These are phyloP conservation scores for Mallotus repandus DNA, from an alignment of 441 rosid genomes.

Conservation along the genomic window DNA sequence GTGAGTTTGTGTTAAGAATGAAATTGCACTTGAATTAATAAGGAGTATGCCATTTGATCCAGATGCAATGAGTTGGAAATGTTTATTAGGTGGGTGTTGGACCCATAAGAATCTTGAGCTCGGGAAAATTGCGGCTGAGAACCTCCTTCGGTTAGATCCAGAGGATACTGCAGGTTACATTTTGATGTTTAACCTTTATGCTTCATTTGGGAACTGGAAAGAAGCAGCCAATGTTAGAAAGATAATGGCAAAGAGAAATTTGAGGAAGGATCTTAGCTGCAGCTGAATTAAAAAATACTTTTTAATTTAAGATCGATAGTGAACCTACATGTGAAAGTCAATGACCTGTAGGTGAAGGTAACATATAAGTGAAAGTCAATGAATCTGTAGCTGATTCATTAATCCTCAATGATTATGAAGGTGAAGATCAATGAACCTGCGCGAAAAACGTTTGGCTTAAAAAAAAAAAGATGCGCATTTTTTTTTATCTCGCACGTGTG, in stretches of 20 bases:
- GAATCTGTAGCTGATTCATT: too few relatives aligned
- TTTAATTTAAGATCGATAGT: too few relatives aligned
- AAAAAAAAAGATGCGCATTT: too few relatives aligned
- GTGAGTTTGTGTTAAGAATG: neutral
- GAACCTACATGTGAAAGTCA: neutral
- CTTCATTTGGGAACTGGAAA: slow-evolving; percentile 43
- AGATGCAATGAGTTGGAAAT: slow-evolving; percentile 79
- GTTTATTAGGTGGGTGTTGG: slow-evolving; percentile 74
- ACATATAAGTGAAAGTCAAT: too few relatives aligned
- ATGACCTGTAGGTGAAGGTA: too few relatives aligned
- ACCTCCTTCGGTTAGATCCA: slow-evolving; percentile 54
- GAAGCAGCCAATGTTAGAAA: slow-evolving; percentile 52
- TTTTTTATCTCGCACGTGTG: too few relatives aligned
- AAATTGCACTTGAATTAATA: slow-evolving; percentile 31
- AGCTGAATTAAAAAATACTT: slow-evolving; percentile 47
- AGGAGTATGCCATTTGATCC: slow-evolving; percentile 45
- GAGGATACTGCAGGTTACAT: slow-evolving; percentile 64
- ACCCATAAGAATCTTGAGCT: slow-evolving; percentile 58
- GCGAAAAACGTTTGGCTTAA: too few relatives aligned
- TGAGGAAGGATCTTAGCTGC: slow-evolving; percentile 77
- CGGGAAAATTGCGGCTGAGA: slow-evolving; percentile 59
- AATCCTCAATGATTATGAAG: too few relatives aligned
- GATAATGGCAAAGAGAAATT: slow-evolving; percentile 57
- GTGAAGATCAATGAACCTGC: too few relatives aligned
- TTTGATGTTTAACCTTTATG: slow-evolving; percentile 64